Conservation (phyloP, 2,329 filamentous ascomycete species). For the Pseudocercospora cruenta region DNA sequence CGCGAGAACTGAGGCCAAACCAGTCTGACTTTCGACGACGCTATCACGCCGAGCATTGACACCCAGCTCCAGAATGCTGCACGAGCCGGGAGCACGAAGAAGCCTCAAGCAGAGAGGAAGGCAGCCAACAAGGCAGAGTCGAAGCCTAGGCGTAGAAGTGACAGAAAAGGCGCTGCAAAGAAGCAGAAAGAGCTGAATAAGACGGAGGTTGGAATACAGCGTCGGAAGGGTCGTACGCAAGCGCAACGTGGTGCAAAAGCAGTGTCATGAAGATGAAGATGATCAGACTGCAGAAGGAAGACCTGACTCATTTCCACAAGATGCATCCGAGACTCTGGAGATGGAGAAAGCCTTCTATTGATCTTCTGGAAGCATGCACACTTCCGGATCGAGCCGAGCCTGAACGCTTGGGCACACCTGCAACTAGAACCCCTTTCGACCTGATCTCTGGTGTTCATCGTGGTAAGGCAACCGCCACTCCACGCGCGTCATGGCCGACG, state of each 20-base stretch:
- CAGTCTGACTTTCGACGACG: conserved; percentile 21
- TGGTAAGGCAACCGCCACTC: neutral
- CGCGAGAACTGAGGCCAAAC: neutral
- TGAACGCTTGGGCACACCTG: neutral
- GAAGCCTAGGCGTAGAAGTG: neutral
- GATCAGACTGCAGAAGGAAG: neutral
- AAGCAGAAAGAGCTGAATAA: neutral
- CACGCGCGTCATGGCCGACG: neutral
- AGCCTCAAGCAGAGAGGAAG: neutral
- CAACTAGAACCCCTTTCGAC: neutral
- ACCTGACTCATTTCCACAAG: neutral
- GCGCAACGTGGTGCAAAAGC: neutral
- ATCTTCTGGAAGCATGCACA: conserved; percentile 1
- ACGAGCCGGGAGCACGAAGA: neutral
- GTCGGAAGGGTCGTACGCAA: neutral
- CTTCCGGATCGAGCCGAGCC: neutral
- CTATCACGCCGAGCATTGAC: conserved; percentile 1
- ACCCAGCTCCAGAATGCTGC: neutral
- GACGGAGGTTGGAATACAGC: neutral
- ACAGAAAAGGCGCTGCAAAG: neutral
- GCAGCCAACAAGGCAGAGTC: neutral
- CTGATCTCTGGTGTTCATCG: neutral
- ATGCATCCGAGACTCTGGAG: neutral
- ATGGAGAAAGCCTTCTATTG: neutral
- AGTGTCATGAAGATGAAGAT: neutral